Evolutionary conservation across 176 grass and related monocot species (phyloP), one percentile per base, ranked within the genome.

Genomic region (Oryza meyeriana): DNA sequence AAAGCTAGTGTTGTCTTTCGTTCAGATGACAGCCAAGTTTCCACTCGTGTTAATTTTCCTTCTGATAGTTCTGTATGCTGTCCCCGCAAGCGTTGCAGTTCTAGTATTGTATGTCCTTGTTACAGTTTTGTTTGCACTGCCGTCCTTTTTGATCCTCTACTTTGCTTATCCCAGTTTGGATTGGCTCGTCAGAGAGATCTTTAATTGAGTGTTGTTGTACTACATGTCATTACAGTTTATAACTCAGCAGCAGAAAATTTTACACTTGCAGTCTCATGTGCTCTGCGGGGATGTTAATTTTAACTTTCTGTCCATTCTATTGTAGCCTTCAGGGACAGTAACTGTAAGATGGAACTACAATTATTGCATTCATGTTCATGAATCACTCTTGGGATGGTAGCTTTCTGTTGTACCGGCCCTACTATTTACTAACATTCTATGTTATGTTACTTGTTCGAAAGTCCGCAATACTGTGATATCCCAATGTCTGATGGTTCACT

Each of bases 151-250:
- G 28, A 91, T 97, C 62, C 85, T 97, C 61, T 97, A 97, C 81
- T 97, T 97, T 76, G 89, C 94, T 11, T 97, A 94, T 77, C 94
- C 91, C 35, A 90, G 66, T 83, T 84, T 97, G 52, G 89, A 94
- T 84, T 97, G 94, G 94, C 91, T 97, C 57, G 84, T 94, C 4
- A 90, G 87, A 74, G 91, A 94, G 71, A 94, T 97, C 47, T 92
- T 91, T 50, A 79, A 65, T 81, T 97, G 65, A 88, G 29, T 73
- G 44, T 2, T 79, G 57, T 10, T 75, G 61, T 75, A 11, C 41
- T 33, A 17, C 81, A 71, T 72, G n/a, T 39, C 47, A 59, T 7
- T 58, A 2, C 47, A 28, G 16, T 85, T 32, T 35, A 32, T 77
- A 34, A 17, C 41, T 26, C 20, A 16, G 1, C 9, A 10, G n/a